Percentiles rank a stretch among this genome's conserved stretches.
These are phyloP conservation scores for Aspergillus steynii DNA, from an alignment of 495 filamentous ascomycete genomes.

Conservation along the genomic window DNA sequence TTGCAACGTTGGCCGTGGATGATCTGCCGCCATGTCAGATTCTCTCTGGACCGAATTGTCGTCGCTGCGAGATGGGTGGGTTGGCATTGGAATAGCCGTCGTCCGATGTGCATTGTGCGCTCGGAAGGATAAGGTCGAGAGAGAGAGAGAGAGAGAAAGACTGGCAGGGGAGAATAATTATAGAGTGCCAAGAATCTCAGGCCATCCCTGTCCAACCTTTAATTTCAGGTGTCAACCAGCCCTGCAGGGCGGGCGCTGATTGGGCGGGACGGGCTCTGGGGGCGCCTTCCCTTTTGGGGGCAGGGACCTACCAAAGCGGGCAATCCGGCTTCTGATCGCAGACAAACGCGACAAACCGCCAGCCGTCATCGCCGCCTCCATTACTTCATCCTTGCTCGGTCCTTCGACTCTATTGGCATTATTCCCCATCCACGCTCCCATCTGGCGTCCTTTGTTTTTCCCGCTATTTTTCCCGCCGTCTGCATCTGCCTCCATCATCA, in stretches of 20 bases:
- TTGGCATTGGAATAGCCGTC: too few relatives aligned
- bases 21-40: neutral
- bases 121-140: neutral
- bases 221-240: neutral
- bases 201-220: neutral
- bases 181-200: neutral
- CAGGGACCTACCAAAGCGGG: neutral
- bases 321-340: neutral
- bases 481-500: neutral
- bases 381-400: neutral
- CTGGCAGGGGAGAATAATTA: neutral
- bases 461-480: neutral
- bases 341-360: neutral
- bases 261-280: neutral
- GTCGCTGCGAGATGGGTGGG: too few relatives aligned
- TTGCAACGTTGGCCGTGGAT: neutral
- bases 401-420: neutral
- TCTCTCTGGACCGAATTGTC: neutral
- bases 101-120: too few relatives aligned
- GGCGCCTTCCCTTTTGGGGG: neutral
- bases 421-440: neutral
- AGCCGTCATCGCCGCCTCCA: neutral
- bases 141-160: neutral
- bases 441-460: neutral
- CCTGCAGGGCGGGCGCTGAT: neutral